These are phyloP conservation scores for Sphaerobolus stellatus DNA, from an alignment of 1,284 basidiomycete genomes.

Conservation along the genomic window DNA sequence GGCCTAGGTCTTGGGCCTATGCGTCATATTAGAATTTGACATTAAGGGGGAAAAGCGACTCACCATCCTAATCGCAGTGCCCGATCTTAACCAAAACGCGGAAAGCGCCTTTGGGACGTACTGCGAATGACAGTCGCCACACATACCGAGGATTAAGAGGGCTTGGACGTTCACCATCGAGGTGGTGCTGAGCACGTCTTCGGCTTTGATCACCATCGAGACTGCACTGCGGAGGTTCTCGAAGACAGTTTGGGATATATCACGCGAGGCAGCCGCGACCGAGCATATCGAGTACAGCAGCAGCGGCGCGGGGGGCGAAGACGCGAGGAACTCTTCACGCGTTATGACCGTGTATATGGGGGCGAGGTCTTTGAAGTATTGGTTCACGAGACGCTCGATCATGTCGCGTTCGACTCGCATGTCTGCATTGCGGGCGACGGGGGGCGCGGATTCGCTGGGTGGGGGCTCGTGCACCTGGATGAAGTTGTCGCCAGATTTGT, in stretches of 20 bases:
- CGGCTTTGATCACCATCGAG: conserved; percentile 82
- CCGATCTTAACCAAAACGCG: conserved; percentile 74
- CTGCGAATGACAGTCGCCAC: conserved; percentile 76
- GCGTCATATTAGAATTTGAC: conserved; percentile 16
- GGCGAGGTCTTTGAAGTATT: conserved; percentile 84
- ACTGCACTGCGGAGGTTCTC: conserved; percentile 83
- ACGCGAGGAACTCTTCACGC: conserved; percentile 78
- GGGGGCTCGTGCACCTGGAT: conserved; percentile 79
- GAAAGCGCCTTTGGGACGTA: conserved; percentile 76
- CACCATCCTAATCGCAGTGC: conserved; percentile 84
- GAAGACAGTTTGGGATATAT: conserved; percentile 81
- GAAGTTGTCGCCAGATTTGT: conserved; percentile 80
- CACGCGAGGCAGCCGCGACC: conserved; percentile 81
- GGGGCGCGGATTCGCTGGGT: conserved; percentile 50
- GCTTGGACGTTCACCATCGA: conserved; percentile 88
- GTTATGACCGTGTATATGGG: conserved; percentile 88
- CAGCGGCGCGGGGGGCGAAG: conserved; percentile 70
- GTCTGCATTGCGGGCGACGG: conserved; percentile 61
- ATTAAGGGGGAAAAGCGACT: conserved; percentile 23
- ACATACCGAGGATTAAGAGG: conserved; percentile 80
- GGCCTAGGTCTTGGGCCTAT: conserved; percentile 88
- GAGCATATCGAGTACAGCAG: conserved; percentile 92
- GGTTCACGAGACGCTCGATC: conserved; percentile 83
- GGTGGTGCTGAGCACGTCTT: conserved; percentile 87
- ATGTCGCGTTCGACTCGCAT: conserved; percentile 73